phyloP scores from a whole-genome alignment of 192 early-diverging fungal genomes.

The Coemansia sp. region DNA sequence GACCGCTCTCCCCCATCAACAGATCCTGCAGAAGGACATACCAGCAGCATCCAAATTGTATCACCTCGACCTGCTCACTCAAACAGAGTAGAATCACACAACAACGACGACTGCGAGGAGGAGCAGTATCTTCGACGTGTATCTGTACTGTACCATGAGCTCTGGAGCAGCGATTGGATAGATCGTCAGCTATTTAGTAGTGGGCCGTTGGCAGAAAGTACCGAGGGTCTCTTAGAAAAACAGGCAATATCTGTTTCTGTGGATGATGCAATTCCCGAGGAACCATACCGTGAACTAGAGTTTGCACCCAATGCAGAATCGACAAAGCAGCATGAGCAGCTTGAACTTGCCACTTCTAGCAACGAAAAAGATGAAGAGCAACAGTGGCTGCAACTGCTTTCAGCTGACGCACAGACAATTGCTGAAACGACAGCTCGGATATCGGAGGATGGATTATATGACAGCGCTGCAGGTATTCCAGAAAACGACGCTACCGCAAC shows the following conservation, averaged over 20 bases:
- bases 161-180: conserved; percentile 48
- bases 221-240: not conserved
- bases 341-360: not conserved
- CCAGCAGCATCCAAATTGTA: not conserved
- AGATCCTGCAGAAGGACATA: not conserved
- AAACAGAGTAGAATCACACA: not conserved
- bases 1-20: not conserved
- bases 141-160: conserved; percentile 47
- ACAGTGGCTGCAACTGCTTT: not conserved
- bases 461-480: not conserved
- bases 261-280: too few relatives aligned
- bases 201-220: not conserved
- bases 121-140: conserved; percentile 48
- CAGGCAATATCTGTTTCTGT: not conserved
- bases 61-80: not conserved
- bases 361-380: not conserved
- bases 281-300: not conserved
- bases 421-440: conserved; percentile 4
- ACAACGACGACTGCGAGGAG: conserved; percentile 21
- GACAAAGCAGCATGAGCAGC: not conserved
- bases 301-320: not conserved
- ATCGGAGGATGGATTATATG: conserved; percentile 6
- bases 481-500: not conserved
- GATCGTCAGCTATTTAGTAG: conserved; percentile 23
- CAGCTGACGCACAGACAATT: conserved; percentile 12